phyloP scores from a whole-genome alignment of 1,284 basidiomycete species.

The Trichosporon sp. region DNA sequence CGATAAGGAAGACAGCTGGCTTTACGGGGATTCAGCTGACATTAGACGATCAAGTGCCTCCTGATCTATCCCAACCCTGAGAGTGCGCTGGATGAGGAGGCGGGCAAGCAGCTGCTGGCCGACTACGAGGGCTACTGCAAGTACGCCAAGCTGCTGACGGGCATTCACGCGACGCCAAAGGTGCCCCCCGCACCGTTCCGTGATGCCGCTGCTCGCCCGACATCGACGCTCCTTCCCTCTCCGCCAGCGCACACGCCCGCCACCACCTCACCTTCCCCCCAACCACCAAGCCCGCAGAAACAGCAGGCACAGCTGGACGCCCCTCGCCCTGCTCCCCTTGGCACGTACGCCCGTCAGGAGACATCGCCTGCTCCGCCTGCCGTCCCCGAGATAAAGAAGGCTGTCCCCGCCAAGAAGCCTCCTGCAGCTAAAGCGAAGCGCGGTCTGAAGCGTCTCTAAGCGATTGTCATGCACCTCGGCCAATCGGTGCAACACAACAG shows the following conservation, averaged over 20 bases:
- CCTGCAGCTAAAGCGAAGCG: conserved; percentile 37
- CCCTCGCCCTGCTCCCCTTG: conserved; percentile 24
- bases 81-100: conserved; percentile 89
- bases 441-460: conserved; percentile 41
- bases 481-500: background rate
- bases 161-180: conserved; percentile 28
- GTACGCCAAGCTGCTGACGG: conserved; percentile 25
- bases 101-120: conserved; percentile 81
- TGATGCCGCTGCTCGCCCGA: background rate
- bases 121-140: conserved; percentile 79
- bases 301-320: background rate
- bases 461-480: background rate
- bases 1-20: background rate
- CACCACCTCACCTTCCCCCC: conserved; percentile 4
- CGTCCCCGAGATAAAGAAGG: conserved; percentile 18
- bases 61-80: conserved; percentile 95
- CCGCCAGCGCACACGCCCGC: conserved; percentile 9
- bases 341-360: conserved; percentile 30
- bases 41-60: conserved; percentile 76
- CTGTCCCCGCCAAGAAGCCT: conserved; percentile 19
- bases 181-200: conserved; percentile 20
- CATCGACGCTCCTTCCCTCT: conserved; percentile 10
- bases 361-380: conserved; percentile 24
- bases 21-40: background rate
- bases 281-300: conserved; percentile 1